Percentiles rank a stretch among this genome's conserved stretches.
phyloP scores from a whole-genome alignment of 208 protist genomes.

The Naegleria fowleri region DNA sequence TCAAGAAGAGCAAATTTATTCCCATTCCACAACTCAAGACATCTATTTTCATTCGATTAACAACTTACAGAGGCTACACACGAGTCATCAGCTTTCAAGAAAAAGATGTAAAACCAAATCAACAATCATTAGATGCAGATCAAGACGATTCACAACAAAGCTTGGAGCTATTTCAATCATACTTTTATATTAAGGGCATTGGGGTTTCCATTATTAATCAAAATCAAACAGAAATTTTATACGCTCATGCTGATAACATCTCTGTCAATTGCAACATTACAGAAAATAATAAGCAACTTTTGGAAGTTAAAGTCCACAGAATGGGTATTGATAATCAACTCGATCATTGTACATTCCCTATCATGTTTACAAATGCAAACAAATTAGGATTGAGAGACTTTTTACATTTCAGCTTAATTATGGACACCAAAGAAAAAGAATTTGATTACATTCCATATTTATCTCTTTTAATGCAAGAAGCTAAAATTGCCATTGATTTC shows the following conservation, averaged over 20 bases:
- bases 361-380: neutral
- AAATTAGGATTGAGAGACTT: neutral
- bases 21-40: neutral
- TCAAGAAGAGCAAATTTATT: neutral
- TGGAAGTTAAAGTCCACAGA: neutral
- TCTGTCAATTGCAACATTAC: neutral
- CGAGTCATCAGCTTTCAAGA: neutral
- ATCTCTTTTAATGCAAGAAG: neutral
- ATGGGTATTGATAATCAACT: conserved; percentile 12
- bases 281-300: neutral
- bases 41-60: neutral
- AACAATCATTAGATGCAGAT: neutral
- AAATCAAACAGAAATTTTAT: neutral
- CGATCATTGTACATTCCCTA: neutral
- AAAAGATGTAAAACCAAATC: neutral
- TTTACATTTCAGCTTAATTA: conserved; percentile 15
- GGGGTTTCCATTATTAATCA: neutral
- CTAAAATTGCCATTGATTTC: neutral
- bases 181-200: neutral
- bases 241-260: neutral
- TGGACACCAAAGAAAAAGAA: neutral
- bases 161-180: neutral
- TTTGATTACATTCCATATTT: conserved; percentile 27
- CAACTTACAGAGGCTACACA: neutral
- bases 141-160: neutral